phyloP scores from a whole-genome alignment of 2,329 filamentous ascomycete genomes.

The Chaetomium olivaceum region DNA sequence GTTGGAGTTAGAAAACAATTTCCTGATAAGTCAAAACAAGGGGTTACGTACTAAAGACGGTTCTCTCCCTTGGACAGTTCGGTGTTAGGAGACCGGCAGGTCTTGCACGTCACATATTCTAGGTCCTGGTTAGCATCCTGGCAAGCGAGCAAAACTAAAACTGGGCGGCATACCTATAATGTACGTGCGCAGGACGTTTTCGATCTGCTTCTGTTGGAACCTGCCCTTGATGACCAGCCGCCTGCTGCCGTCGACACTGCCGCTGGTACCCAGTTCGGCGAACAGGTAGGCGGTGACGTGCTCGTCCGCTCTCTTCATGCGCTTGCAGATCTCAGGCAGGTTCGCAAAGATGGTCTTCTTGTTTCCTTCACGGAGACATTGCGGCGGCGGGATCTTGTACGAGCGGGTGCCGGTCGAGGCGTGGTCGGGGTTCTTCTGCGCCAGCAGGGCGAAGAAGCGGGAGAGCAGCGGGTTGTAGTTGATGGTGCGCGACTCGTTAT shows the following conservation, averaged over 20 bases:
- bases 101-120: conserved; percentile 99
- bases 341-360: conserved; percentile 99
- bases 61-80: conserved; percentile 99
- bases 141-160: neutral
- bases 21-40: neutral
- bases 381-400: conserved; percentile 98
- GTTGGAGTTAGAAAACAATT: conserved; percentile 1
- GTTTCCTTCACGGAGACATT: conserved; percentile 99
- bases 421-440: conserved; percentile 96
- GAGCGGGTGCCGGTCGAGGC: conserved; percentile 84
- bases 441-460: conserved; percentile 92
- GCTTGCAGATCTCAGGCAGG: conserved; percentile 97
- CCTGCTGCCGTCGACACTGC: conserved; percentile 89
- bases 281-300: conserved; percentile 97
- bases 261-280: conserved; percentile 95
- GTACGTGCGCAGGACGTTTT: conserved; percentile 94
- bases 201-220: conserved; percentile 99
- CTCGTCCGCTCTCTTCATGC: conserved; percentile 98
- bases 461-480: conserved; percentile 81
- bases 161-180: conserved; percentile 63
- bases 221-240: conserved; percentile 98
- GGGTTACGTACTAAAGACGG: conserved; percentile 66
- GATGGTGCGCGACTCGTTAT: conserved; percentile 76
- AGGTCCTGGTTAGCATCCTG: conserved; percentile 41
- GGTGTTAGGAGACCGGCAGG: conserved; percentile 90